Conservation (phyloP, 805 yeast genomes). For the Komagataella pastoris region DNA sequence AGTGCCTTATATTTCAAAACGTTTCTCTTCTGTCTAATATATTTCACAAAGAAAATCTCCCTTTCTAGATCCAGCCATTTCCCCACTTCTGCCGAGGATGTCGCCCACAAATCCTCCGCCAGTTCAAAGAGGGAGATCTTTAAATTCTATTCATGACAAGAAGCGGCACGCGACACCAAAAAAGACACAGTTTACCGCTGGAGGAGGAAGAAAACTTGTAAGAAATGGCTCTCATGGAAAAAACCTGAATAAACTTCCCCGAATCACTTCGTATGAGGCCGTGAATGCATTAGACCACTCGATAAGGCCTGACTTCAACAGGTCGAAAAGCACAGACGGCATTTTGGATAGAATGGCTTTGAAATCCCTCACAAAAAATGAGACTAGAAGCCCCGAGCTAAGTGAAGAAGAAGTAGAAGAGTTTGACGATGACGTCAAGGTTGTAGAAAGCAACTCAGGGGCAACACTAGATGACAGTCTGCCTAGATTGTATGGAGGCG, state of each 20-base stretch:
- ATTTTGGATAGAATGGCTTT: constrained; percentile 8
- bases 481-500: constrained; percentile 12
- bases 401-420: constrained; percentile 26
- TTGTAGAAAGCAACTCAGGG: constrained; percentile 5
- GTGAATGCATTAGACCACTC: background rate
- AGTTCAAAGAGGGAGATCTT: constrained; percentile 11
- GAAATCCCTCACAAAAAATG: constrained; percentile 1
- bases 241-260: constrained; percentile 17
- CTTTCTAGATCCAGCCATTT: background rate
- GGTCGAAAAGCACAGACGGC: constrained; percentile 21
- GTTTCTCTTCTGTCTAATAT: background rate
- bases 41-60: background rate
- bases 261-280: constrained; percentile 15
- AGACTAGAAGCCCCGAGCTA: constrained; percentile 3
- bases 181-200: constrained; percentile 17
- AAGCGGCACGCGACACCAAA: constrained; percentile 13
- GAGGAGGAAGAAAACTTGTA: constrained; percentile 12
- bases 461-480: background rate
- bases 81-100: background rate
- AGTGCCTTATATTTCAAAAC: background rate
- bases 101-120: constrained; percentile 1
- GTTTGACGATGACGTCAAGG: constrained; percentile 22
- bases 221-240: constrained; percentile 21
- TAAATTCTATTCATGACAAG: constrained; percentile 13
- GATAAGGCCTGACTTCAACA: constrained; percentile 12